A percentile compares a stretch with the other conserved stretches of the same genome.
phyloP scores from a whole-genome alignment of 177 flowering plant genomes.

The Vitis hybrid region DNA sequence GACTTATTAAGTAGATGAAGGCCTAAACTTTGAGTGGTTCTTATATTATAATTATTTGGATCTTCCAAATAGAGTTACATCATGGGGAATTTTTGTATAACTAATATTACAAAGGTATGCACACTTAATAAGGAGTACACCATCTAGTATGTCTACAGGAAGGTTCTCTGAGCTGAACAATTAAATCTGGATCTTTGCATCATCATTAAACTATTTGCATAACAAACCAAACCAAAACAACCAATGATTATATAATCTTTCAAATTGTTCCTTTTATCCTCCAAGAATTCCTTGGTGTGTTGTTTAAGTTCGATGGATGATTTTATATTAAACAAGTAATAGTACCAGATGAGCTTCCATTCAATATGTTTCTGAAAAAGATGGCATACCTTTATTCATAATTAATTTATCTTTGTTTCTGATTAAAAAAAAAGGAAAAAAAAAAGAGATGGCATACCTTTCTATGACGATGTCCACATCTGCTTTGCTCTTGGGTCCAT shows the following conservation, averaged over 20 bases:
- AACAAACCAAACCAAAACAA: neutral
- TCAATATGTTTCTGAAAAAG: neutral
- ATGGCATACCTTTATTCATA: neutral
- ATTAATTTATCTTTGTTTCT: neutral
- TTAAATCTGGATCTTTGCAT: too few relatives aligned
- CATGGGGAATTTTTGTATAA: neutral
- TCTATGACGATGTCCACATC: slow-evolving; percentile 77
- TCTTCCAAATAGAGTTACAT: neutral
- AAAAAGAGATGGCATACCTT: slow-evolving; percentile 44
- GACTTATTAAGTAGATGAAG: neutral
- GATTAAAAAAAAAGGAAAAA: too few relatives aligned
- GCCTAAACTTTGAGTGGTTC: neutral
- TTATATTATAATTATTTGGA: too few relatives aligned
- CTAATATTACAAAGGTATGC: neutral
- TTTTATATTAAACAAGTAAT: neutral
- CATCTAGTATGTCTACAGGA: too few relatives aligned
- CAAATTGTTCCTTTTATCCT: neutral
- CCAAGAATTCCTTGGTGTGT: neutral
- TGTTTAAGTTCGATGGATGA: neutral
- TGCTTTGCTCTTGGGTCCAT: slow-evolving; percentile 88
- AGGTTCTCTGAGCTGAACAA: neutral
- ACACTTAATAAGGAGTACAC: neutral
- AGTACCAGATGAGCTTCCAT: neutral
- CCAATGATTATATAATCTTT: neutral
- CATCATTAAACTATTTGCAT: neutral